phyloP scores from a whole-genome alignment of 1,139 yeast genomes.

The Debaryomyces psychrophilus region DNA sequence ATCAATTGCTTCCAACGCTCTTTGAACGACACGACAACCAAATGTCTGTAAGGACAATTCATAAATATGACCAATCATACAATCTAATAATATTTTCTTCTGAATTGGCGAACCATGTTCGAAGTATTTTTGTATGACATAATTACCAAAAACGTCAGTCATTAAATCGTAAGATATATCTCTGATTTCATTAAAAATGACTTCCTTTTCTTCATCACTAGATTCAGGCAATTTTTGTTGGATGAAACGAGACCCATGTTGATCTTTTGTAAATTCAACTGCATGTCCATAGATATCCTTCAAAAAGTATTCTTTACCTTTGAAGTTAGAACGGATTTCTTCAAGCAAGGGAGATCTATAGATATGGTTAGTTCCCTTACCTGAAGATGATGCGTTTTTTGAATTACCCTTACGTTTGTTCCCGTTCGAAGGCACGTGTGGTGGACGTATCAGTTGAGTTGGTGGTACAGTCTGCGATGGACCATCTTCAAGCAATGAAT shows the following conservation, averaged over 20 bases:
- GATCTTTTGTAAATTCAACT: constrained; percentile 91
- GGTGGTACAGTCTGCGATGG: constrained; percentile 5
- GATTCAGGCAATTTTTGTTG: constrained; percentile 83
- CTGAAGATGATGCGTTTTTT: constrained; percentile 15
- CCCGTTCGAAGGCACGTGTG: constrained; percentile 13
- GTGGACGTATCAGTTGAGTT: constrained; percentile 7
- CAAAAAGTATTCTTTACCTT: constrained; percentile 62
- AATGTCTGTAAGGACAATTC: constrained; percentile 89
- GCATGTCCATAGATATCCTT: constrained; percentile 86
- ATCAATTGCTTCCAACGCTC: constrained; percentile 79
- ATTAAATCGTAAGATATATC: constrained; percentile 76
- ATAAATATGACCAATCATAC: constrained; percentile 78
- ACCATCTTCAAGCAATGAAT: constrained; percentile 6
- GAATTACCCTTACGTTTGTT: constrained; percentile 14
- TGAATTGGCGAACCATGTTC: constrained; percentile 80
- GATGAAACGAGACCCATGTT: constrained; percentile 94
- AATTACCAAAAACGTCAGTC: constrained; percentile 98
- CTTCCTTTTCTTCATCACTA: constrained; percentile 70
- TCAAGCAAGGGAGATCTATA: constrained; percentile 82
- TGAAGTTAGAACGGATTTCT: constrained; percentile 75
- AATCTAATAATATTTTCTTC: constrained; percentile 66
- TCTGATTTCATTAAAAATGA: constrained; percentile 81
- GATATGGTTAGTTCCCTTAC: constrained; percentile 45
- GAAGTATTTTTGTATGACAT: constrained; percentile 92
- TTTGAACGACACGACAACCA: constrained; percentile 96